phyloP scores from a whole-genome alignment of 345 rosid species.

The Pelargonium nanum region DNA sequence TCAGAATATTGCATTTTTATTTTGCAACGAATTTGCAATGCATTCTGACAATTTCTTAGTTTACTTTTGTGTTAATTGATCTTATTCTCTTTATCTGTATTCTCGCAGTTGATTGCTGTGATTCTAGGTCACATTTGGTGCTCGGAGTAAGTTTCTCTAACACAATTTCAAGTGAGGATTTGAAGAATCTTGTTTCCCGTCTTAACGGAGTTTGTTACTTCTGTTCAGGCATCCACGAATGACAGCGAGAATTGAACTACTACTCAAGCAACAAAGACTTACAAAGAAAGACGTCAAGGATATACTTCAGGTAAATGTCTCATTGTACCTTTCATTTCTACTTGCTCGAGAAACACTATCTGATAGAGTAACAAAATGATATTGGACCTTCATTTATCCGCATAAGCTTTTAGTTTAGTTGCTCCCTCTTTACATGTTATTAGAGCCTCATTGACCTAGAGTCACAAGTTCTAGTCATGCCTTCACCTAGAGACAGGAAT shows the following conservation, averaged over 20 bases:
- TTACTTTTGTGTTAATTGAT: not conserved
- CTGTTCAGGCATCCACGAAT: slow-evolving; percentile 56
- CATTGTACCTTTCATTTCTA: not conserved
- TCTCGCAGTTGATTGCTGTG: slow-evolving; percentile 68
- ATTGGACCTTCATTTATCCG: too few relatives aligned
- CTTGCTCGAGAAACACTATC: not conserved
- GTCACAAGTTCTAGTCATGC: too few relatives aligned
- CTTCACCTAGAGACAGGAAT: too few relatives aligned
- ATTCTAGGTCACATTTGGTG: slow-evolving; percentile 93
- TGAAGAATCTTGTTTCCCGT: not conserved
- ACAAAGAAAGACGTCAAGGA: slow-evolving; percentile 57
- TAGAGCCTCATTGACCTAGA: too few relatives aligned
- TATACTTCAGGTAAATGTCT: slow-evolving; percentile 63
- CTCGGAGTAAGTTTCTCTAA: slow-evolving; percentile 62
- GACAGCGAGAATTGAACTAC: slow-evolving; percentile 72
- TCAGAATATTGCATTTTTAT: not conserved
- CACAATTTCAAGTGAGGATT: not conserved
- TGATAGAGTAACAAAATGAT: not conserved
- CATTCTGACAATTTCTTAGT: not conserved
- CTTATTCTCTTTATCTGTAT: slow-evolving; percentile 7
- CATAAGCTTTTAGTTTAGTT: too few relatives aligned
- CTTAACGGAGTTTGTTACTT: not conserved
- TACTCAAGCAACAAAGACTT: slow-evolving; percentile 87
- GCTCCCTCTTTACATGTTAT: too few relatives aligned
- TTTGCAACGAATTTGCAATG: not conserved